A percentile compares a stretch with the other conserved stretches of the same genome.
Evolutionary conservation across 2,329 filamentous ascomycete genomes (phyloP).

Genomic region (Lachnellula arida): DNA sequence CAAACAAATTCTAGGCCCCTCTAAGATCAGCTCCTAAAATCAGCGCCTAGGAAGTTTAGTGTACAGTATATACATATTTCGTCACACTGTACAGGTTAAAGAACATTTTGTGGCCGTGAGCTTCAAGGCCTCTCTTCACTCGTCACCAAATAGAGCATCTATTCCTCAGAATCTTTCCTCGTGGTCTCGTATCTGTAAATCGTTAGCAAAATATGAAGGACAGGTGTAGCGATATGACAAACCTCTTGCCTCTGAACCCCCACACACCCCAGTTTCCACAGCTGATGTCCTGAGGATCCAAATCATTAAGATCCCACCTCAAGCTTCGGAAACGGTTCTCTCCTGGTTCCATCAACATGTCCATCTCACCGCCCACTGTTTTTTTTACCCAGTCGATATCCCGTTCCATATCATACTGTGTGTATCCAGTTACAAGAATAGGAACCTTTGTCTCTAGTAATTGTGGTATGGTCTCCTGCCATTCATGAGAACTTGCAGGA

Average conservation of each 20-base stretch:
- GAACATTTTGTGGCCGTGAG: neutral
- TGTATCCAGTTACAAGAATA: slow-evolving; percentile 92
- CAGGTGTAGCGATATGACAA: slow-evolving; percentile 31
- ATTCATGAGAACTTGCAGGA: slow-evolving; percentile 88
- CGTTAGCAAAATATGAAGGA: slow-evolving; percentile 9
- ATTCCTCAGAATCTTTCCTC: slow-evolving; percentile 23
- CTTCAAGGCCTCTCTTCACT: neutral
- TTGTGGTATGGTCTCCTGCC: slow-evolving; percentile 83
- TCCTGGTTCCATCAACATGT: slow-evolving; percentile 83
- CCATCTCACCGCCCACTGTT: slow-evolving; percentile 84
- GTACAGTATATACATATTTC: too few species aligned
- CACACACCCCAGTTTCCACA: slow-evolving; percentile 97
- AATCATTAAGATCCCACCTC: slow-evolving; percentile 93
- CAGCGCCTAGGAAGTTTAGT: too few species aligned
- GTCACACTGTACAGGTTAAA: neutral
- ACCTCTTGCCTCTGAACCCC: slow-evolving; percentile 97
- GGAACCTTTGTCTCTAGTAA: slow-evolving; percentile 94
- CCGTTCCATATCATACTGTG: slow-evolving; percentile 87
- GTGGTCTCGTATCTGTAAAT: slow-evolving; percentile 32
- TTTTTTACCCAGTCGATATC: slow-evolving; percentile 88
- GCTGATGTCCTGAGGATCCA: slow-evolving; percentile 89
- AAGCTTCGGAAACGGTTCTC: slow-evolving; percentile 93
- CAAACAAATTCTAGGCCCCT: too few species aligned
- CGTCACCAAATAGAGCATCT: neutral
- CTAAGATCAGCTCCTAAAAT: too few species aligned